Conservation (phyloP, 2,329 filamentous ascomycete genomes). For the Aspergillus sp. region DNA sequence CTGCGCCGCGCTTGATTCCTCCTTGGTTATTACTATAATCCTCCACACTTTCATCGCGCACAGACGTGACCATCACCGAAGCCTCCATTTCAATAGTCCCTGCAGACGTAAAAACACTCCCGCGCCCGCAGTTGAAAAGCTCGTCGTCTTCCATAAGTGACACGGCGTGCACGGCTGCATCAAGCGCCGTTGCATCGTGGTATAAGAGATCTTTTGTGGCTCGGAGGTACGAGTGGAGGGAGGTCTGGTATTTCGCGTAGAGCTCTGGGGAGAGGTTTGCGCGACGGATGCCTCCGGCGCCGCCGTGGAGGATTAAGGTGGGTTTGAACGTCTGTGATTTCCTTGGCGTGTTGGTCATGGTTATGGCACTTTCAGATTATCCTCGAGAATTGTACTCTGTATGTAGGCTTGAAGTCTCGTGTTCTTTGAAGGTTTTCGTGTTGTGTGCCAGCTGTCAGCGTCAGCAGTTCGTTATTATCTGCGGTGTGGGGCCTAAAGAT, state of each 20-base stretch:
- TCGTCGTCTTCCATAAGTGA: constrained; percentile 67
- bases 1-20: constrained; percentile 63
- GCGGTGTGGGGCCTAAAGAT: too few species aligned
- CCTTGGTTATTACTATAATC: constrained; percentile 15
- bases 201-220: constrained; percentile 36
- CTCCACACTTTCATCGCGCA: constrained; percentile 23
- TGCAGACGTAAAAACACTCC: constrained; percentile 76
- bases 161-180: constrained; percentile 68
- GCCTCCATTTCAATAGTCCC: constrained; percentile 82
- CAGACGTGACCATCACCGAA: constrained; percentile 68
- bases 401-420: too few species aligned
- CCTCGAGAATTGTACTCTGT: too few species aligned
- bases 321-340: constrained; percentile 35
- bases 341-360: neutral
- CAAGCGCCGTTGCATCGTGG: constrained; percentile 53
- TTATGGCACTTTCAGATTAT: too few species aligned
- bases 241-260: constrained; percentile 51
- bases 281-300: constrained; percentile 61
- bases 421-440: too few species aligned
- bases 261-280: constrained; percentile 50
- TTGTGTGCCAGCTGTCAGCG: too few species aligned
- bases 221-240: constrained; percentile 55
- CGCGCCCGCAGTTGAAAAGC: constrained; percentile 76
- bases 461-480: too few species aligned
- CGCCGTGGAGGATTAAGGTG: constrained; percentile 62